Percentiles rank a stretch among this genome's conserved stretches.
phyloP scores from a whole-genome alignment of 192 early-diverging fungal species.

The Geranomyces variabilis region DNA sequence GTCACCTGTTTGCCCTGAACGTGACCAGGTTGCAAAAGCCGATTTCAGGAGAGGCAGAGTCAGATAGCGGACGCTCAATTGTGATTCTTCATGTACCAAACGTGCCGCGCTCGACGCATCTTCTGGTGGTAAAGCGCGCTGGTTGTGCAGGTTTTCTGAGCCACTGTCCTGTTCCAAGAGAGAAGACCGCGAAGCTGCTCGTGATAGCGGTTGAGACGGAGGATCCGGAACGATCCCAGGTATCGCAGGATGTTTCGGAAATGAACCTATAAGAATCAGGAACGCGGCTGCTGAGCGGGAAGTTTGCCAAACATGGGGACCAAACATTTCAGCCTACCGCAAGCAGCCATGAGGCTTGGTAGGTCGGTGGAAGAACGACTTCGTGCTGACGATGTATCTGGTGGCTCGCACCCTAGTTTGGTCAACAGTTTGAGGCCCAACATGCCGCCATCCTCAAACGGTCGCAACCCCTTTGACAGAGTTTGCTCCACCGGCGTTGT shows the following conservation, averaged over 20 bases:
- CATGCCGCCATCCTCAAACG: slow-evolving; percentile 4
- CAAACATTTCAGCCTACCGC: too few relatives aligned
- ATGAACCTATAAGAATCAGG: neutral
- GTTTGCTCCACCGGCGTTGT: neutral
- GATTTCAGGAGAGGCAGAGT: slow-evolving; percentile 39
- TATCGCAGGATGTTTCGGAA: neutral
- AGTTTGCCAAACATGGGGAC: too few relatives aligned
- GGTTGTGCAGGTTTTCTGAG: neutral
- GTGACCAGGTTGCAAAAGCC: slow-evolving; percentile 29
- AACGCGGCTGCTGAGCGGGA: neutral
- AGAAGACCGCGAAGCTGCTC: neutral
- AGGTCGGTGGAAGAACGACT: slow-evolving; percentile 34
- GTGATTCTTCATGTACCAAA: slow-evolving; percentile 18
- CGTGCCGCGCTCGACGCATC: neutral
- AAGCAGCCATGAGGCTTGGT: slow-evolving; percentile 23
- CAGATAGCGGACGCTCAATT: slow-evolving; percentile 40
- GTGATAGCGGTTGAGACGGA: neutral
- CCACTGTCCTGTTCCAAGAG: neutral
- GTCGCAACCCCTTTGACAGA: neutral
- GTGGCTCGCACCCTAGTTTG: slow-evolving; percentile 1
- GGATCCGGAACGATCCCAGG: neutral
- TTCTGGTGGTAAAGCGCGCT: neutral
- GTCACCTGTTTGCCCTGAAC: slow-evolving; percentile 1
- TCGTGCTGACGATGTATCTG: slow-evolving; percentile 1
- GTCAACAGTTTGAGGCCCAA: slow-evolving; percentile 18